Conservation (phyloP, 352 stramenopile genomes). For the Aphanomyces invadans region DNA sequence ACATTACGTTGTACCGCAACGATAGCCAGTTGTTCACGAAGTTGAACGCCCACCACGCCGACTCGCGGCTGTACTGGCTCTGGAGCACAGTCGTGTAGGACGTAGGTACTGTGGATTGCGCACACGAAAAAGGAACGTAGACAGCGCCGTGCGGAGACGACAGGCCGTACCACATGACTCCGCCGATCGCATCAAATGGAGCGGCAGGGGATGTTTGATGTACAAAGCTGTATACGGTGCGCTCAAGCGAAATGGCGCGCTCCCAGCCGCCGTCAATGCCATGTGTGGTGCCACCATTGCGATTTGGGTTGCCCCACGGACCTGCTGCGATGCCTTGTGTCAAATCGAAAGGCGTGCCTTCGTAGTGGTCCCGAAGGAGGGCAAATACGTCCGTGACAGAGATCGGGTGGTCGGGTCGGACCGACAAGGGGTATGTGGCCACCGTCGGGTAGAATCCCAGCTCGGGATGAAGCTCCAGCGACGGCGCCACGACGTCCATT, state of each 20-base stretch:
- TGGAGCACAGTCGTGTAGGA: constrained; percentile 22
- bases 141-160: constrained; percentile 19
- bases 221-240: constrained; percentile 83
- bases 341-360: constrained; percentile 85
- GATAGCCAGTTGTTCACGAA: constrained; percentile 31
- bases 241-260: constrained; percentile 86
- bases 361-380: constrained; percentile 84
- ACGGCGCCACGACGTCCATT: constrained; percentile 71
- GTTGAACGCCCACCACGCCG: constrained; percentile 33
- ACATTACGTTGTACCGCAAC: constrained; percentile 30
- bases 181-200: constrained; percentile 7
- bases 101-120: constrained; percentile 9
- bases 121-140: constrained; percentile 24
- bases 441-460: constrained; percentile 39
- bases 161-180: constrained; percentile 24
- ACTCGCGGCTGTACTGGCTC: constrained; percentile 24
- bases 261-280: constrained; percentile 69
- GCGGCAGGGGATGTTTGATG: constrained; percentile 33
- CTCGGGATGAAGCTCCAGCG: constrained; percentile 59
- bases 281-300: constrained; percentile 56
- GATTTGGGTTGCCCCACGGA: constrained; percentile 84
- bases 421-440: constrained; percentile 81
- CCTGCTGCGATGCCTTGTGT: constrained; percentile 75
- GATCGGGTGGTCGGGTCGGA: constrained; percentile 62
- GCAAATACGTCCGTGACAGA: constrained; percentile 65